These are phyloP conservation scores for Debaryomyces nepalensis DNA, from an alignment of 1,139 yeast species.

Conservation along the genomic window DNA sequence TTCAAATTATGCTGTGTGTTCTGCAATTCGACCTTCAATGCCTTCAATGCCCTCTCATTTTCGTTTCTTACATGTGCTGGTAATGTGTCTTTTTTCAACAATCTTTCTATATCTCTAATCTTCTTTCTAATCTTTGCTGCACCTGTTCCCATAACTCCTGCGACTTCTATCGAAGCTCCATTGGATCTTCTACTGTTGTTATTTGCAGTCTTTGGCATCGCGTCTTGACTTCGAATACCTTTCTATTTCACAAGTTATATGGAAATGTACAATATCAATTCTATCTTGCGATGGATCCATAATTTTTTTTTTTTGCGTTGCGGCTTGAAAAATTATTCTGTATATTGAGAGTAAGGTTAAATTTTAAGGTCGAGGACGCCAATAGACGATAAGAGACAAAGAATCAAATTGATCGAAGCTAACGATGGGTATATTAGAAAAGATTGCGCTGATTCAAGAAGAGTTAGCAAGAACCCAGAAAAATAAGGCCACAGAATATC, in stretches of 20 bases:
- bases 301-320: conserved; percentile 8
- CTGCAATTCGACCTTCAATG: conserved; percentile 68
- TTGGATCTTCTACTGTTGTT: conserved; percentile 15
- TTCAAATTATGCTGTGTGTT: conserved; percentile 54
- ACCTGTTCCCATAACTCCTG: conserved; percentile 41
- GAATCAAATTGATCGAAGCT: conserved; percentile 2
- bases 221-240: background rate
- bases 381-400: background rate
- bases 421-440: conserved; percentile 54
- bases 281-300: conserved; percentile 9
- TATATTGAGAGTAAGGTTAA: conserved; percentile 4
- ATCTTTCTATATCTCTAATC: conserved; percentile 82
- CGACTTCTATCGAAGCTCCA: conserved; percentile 27
- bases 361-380: background rate
- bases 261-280: background rate
- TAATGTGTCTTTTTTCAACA: conserved; percentile 61
- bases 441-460: conserved; percentile 87
- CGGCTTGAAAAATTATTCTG: conserved; percentile 10
- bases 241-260: background rate
- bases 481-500: conserved; percentile 97
- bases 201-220: conserved; percentile 18
- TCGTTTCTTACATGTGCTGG: conserved; percentile 80
- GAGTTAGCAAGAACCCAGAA: conserved; percentile 95
- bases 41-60: conserved; percentile 84
- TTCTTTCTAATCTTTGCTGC: conserved; percentile 73